phyloP scores from a whole-genome alignment of 495 filamentous ascomycete species.

The Aspergillus diversus region DNA sequence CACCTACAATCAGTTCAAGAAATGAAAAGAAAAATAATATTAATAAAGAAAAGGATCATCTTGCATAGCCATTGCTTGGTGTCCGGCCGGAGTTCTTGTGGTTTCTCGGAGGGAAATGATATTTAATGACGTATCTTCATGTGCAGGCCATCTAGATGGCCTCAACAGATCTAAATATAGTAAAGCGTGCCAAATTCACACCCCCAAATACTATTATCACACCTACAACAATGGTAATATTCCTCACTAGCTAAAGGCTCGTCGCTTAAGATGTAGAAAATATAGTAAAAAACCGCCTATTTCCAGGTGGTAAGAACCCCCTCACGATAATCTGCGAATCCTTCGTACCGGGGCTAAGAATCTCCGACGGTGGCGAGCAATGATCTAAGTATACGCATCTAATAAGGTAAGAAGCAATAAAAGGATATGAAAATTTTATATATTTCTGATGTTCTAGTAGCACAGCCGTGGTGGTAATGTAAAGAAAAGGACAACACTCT shows the following conservation, averaged over 20 bases:
- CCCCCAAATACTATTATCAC: too few species aligned
- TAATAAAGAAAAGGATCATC: neutral
- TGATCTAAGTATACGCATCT: neutral
- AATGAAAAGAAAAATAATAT: slow-evolving; percentile 30
- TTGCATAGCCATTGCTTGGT: slow-evolving; percentile 13
- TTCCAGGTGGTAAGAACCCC: too few species aligned
- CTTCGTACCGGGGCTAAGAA: too few species aligned
- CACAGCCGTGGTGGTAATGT: neutral
- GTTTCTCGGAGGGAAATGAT: slow-evolving; percentile 5
- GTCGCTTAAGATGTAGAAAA: too few species aligned
- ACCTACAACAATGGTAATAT: too few species aligned
- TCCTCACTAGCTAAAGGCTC: too few species aligned
- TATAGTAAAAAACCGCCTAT: too few species aligned
- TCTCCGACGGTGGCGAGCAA: too few species aligned
- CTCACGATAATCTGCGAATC: too few species aligned
- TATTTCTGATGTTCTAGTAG: slow-evolving; percentile 4
- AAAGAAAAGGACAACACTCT: neutral
- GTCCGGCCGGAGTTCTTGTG: slow-evolving; percentile 20
- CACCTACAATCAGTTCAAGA: slow-evolving; percentile 49
- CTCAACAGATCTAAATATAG: too few species aligned
- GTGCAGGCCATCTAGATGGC: too few species aligned
- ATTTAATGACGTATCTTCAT: neutral
- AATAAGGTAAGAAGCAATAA: neutral
- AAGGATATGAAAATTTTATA: neutral
- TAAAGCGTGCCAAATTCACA: too few species aligned